These are phyloP conservation scores for Brassica hybrid DNA, from an alignment of 441 rosid species.

Conservation along the genomic window DNA sequence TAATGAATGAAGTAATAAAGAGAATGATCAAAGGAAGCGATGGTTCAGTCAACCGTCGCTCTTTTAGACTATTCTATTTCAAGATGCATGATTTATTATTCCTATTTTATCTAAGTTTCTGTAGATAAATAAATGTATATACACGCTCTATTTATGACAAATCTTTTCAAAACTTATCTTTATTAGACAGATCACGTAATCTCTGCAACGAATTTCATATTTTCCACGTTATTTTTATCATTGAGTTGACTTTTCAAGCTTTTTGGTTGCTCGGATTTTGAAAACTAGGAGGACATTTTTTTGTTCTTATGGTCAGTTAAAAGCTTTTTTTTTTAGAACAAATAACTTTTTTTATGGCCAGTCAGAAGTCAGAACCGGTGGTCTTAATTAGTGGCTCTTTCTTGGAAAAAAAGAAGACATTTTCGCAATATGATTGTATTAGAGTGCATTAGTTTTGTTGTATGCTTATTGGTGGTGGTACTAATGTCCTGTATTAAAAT, in stretches of 20 bases:
- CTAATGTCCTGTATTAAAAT: neutral
- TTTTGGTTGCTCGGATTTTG: conserved; percentile 1
- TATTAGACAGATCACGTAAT: conserved; percentile 31
- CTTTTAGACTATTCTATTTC: neutral
- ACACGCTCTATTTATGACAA: neutral
- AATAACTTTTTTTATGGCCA: neutral
- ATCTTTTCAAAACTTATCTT: neutral
- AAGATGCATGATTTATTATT: neutral
- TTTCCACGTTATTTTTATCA: conserved; percentile 32
- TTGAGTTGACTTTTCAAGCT: conserved; percentile 29
- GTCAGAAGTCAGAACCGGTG: neutral
- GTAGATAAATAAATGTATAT: neutral
- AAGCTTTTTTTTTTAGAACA: neutral
- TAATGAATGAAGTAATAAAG: conserved; percentile 7
- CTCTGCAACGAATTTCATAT: conserved; percentile 12
- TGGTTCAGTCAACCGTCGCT: neutral
- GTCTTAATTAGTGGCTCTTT: neutral
- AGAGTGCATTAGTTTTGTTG: neutral
- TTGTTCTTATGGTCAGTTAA: neutral
- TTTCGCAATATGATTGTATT: neutral
- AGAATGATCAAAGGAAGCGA: neutral
- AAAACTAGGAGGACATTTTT: neutral
- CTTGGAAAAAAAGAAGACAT: neutral
- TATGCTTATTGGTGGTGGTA: neutral
- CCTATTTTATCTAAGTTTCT: neutral